Percentiles rank a stretch among this genome's conserved stretches.
Conservation (phyloP, 345 rosid genomes). For the Gossypium mustelinum region DNA sequence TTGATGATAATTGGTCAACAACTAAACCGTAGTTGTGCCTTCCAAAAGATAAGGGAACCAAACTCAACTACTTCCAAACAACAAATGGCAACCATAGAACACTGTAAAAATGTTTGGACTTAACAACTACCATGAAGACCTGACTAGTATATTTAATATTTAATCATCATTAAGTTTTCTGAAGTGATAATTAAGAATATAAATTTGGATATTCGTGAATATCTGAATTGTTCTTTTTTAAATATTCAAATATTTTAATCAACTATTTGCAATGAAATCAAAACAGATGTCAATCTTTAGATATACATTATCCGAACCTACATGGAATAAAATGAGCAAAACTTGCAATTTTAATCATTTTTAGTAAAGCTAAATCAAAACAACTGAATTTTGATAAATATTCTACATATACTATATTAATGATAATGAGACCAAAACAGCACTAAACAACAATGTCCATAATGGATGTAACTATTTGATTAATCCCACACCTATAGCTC, state of each 20-base stretch:
- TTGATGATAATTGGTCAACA: too few relatives aligned
- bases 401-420: not conserved
- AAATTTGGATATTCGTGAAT: too few relatives aligned
- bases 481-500: constrained; percentile 10
- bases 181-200: too few relatives aligned
- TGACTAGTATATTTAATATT: too few relatives aligned
- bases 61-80: not conserved
- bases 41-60: too few relatives aligned
- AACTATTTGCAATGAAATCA: too few relatives aligned
- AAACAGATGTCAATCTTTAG: too few relatives aligned
- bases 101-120: not conserved
- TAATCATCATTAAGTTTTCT: not conserved
- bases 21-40: too few relatives aligned
- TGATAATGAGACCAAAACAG: not conserved
- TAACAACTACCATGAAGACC: not conserved
- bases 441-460: constrained; percentile 7
- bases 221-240: too few relatives aligned
- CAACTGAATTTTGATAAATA: not conserved
- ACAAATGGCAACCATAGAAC: not conserved
- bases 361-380: constrained; percentile 3
- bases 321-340: not conserved
- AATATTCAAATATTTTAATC: too few relatives aligned
- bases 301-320: too few relatives aligned
- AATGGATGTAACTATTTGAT: constrained; percentile 11
- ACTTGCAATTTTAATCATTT: constrained; percentile 1